phyloP scores from a whole-genome alignment of 78 protist species.

The Dictyostelium purpureum region DNA sequence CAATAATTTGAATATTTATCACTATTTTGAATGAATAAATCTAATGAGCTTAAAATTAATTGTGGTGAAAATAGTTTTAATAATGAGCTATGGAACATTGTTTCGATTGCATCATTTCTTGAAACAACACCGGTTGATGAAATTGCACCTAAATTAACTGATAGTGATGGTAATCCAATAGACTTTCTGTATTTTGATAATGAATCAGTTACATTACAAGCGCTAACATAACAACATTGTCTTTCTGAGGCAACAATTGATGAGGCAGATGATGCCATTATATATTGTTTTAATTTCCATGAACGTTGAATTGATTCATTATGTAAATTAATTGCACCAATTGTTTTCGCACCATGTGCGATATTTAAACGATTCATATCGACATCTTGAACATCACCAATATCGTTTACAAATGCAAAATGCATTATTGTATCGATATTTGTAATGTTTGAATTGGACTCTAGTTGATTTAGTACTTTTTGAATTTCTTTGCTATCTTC shows the following conservation, averaged over 20 bases:
- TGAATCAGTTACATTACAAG: constrained; percentile 76
- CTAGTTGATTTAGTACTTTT: no score
- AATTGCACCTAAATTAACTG: constrained; percentile 71
- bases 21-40: not conserved
- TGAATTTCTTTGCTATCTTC: no score
- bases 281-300: constrained; percentile 13
- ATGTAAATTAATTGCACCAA: constrained; percentile 82
- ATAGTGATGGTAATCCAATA: constrained; percentile 27
- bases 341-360: constrained; percentile 52
- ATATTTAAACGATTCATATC: not conserved
- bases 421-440: constrained; percentile 52
- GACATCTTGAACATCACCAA: not conserved
- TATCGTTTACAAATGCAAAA: constrained; percentile 18
- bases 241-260: not conserved
- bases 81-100: not conserved
- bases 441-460: not conserved
- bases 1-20: not conserved
- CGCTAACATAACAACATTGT: constrained; percentile 79
- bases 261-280: constrained; percentile 54
- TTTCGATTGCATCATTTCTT: not conserved
- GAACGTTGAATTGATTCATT: not conserved
- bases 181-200: constrained; percentile 41
- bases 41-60: not conserved
- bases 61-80: not conserved
- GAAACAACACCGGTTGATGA: constrained; percentile 26